A percentile compares a stretch with the other conserved stretches of the same genome.
Evolutionary conservation across 1,139 yeast species (phyloP).

Genomic region (Hanseniaspora uvarum): DNA sequence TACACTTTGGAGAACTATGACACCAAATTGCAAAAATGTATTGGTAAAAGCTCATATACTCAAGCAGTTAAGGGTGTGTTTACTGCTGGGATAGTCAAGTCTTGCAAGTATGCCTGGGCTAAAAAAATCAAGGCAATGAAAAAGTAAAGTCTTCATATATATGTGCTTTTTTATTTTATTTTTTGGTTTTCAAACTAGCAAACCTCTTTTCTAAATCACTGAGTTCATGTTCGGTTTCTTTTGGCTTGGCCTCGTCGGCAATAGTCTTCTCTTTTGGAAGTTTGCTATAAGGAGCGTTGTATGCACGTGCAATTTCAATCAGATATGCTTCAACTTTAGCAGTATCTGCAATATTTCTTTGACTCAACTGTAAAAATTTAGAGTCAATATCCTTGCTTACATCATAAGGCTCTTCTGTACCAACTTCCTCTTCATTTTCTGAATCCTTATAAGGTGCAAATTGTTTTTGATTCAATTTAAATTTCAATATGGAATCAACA

Average conservation of each 20-base stretch:
- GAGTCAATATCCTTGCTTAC: constrained; percentile 41
- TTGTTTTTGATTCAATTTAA: constrained; percentile 35
- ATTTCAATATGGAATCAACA: constrained; percentile 43
- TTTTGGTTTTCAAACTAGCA: constrained; percentile 39
- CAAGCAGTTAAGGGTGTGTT: constrained; percentile 77
- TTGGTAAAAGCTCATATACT: constrained; percentile 55
- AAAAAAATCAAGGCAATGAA: constrained; percentile 41
- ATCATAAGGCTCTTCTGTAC: neutral
- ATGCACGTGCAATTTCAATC: constrained; percentile 71
- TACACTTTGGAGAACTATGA: constrained; percentile 32
- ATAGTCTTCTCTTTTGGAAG: constrained; percentile 34
- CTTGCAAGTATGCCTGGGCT: constrained; percentile 67
- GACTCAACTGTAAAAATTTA: constrained; percentile 53
- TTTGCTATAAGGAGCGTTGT: constrained; percentile 63
- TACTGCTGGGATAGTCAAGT: constrained; percentile 73
- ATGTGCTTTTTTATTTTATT: neutral
- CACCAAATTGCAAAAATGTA: constrained; percentile 46
- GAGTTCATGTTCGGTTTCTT: constrained; percentile 28
- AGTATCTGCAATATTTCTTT: constrained; percentile 56
- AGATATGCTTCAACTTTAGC: constrained; percentile 61
- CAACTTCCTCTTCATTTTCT: neutral
- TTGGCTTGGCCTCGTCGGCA: constrained; percentile 25
- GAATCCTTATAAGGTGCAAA: neutral
- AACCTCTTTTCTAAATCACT: constrained; percentile 47
- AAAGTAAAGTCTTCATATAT: neutral